Percentiles rank a stretch among this genome's conserved stretches.
phyloP scores from a whole-genome alignment of 345 rosid species.

The Aquilaria sinensis region DNA sequence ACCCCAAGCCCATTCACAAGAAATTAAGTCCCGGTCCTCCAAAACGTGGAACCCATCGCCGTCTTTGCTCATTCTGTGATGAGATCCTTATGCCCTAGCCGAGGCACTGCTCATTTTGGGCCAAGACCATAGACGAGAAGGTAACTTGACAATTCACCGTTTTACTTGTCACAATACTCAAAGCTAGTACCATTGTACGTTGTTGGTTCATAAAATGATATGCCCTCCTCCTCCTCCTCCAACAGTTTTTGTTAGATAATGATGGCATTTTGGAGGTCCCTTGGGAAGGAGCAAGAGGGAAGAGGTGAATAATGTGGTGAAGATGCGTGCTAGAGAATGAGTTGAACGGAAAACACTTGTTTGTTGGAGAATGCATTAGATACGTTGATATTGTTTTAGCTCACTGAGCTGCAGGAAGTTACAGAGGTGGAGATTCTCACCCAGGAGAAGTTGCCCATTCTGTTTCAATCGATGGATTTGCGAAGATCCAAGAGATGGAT shows the following conservation, averaged over 20 bases:
- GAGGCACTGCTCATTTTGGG: conserved; percentile 8
- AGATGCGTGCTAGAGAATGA: conserved; percentile 1
- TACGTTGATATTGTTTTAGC: neutral
- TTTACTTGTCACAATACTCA: too few species aligned
- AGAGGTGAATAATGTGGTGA: neutral
- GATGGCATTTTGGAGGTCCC: neutral
- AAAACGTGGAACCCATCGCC: conserved; percentile 9
- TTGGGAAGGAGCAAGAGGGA: neutral
- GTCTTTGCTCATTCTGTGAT: conserved; percentile 18
- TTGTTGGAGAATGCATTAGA: neutral
- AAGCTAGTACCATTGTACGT: too few species aligned
- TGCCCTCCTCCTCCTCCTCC: too few species aligned
- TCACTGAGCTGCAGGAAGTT: neutral
- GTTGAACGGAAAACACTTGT: neutral
- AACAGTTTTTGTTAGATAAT: neutral
- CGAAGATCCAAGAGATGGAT: conserved; percentile 2
- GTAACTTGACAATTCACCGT: neutral
- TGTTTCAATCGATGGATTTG: conserved; percentile 1
- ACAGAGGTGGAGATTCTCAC: neutral
- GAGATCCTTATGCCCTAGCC: conserved; percentile 12
- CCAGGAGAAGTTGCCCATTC: neutral
- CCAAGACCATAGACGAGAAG: conserved; percentile 13
- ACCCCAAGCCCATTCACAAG: conserved; percentile 19
- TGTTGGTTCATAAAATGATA: too few species aligned
- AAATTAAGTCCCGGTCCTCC: conserved; percentile 22